phyloP scores from a whole-genome alignment of 2,329 filamentous ascomycete genomes.

The Bipolaris zeicola region DNA sequence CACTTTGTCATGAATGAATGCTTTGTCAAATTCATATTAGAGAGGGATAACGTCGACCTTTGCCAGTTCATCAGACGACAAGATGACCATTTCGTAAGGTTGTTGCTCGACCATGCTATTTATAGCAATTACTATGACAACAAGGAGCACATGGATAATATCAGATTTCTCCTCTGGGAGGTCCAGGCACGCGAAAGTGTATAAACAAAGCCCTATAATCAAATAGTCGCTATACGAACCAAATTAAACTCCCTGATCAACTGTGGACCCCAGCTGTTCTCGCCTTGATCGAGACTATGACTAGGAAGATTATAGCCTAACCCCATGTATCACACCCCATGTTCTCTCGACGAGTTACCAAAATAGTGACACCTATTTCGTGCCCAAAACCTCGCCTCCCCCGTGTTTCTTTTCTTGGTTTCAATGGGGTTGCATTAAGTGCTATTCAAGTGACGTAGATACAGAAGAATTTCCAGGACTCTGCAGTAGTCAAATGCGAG shows the following conservation, averaged over 20 bases:
- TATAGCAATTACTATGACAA: slow-evolving; percentile 21
- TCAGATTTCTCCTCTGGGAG: slow-evolving; percentile 32
- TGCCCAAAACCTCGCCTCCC: no score
- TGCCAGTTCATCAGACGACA: slow-evolving; percentile 31
- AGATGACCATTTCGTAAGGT: slow-evolving; percentile 23
- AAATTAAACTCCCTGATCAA: no score
- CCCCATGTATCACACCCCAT: neutral
- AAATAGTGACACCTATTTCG: no score
- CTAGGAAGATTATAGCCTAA: neutral
- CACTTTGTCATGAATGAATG: slow-evolving; percentile 29
- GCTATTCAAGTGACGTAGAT: no score
- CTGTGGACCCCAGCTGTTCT: no score
- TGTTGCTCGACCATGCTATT: slow-evolving; percentile 30
- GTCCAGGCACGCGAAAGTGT: slow-evolving; percentile 27
- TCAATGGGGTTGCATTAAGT: no score
- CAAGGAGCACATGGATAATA: slow-evolving; percentile 25
- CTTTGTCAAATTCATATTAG: slow-evolving; percentile 28
- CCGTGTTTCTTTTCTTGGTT: no score
- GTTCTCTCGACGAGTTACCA: no score
- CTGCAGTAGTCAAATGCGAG: no score
- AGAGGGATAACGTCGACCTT: slow-evolving; percentile 24
- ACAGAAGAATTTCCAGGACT: no score
- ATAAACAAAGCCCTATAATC: neutral
- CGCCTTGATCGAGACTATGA: neutral
- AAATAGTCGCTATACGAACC: no score